Conservation (phyloP, 2,329 filamentous ascomycete genomes). For the Dothideomycetes sp. region DNA sequence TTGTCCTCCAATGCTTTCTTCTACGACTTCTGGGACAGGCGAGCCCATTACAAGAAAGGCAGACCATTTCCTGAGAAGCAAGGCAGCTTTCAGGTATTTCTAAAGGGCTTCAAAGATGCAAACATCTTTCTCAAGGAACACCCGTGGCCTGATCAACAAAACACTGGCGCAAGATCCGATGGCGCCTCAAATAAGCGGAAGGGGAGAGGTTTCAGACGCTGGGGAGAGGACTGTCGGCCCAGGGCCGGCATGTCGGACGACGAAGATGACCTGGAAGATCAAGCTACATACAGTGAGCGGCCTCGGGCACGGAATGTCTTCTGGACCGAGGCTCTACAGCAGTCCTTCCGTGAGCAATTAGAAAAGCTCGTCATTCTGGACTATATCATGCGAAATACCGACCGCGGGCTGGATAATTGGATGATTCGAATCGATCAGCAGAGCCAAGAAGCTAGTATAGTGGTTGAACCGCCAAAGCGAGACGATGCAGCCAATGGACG, state of each 20-base stretch:
- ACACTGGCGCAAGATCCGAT: constrained; percentile 54
- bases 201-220: constrained; percentile 39
- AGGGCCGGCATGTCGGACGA: constrained; percentile 44
- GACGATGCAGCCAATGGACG: constrained; percentile 23
- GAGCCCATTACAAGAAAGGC: constrained; percentile 77
- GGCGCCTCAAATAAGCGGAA: constrained; percentile 53
- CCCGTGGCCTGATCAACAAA: constrained; percentile 90
- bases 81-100: constrained; percentile 93
- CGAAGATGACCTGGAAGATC: constrained; percentile 23
- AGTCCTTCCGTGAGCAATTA: constrained; percentile 85
- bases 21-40: constrained; percentile 94
- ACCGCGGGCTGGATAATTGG: constrained; percentile 95
- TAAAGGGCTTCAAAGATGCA: constrained; percentile 94
- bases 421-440: constrained; percentile 96
- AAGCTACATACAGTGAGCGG: constrained; percentile 12
- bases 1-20: constrained; percentile 95
- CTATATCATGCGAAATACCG: constrained; percentile 98
- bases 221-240: constrained; percentile 76
- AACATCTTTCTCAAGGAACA: constrained; percentile 91
- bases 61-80: constrained; percentile 80
- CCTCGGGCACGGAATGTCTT: constrained; percentile 45
- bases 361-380: constrained; percentile 96
- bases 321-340: constrained; percentile 82
- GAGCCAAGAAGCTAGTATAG: constrained; percentile 70
- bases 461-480: constrained; percentile 66